Evolutionary conservation across 805 yeast genomes (phyloP).

Genomic region (Schwanniomyces pseudopolymorphus): DNA sequence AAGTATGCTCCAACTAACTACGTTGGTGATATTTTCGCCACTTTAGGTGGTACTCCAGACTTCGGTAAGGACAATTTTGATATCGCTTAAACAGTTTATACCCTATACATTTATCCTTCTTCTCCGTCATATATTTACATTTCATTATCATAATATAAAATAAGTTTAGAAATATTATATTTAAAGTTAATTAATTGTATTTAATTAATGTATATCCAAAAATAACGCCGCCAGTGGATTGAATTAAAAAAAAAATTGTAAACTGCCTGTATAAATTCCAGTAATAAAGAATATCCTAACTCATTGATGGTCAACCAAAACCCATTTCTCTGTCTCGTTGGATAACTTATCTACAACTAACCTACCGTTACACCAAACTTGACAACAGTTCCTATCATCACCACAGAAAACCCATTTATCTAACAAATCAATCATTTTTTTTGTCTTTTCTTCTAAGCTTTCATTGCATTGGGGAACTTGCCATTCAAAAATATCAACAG

Average conservation of each 20-base stretch:
- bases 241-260: no score
- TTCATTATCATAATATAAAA: no score
- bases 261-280: neutral
- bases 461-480: constrained; percentile 44
- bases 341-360: constrained; percentile 47
- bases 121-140: neutral
- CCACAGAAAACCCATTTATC: constrained; percentile 93
- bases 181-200: neutral
- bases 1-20: constrained; percentile 49
- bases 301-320: constrained; percentile 1
- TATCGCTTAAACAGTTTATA: neutral
- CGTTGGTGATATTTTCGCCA: constrained; percentile 59
- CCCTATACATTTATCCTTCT: neutral
- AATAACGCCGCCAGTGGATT: neutral
- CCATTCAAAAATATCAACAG: constrained; percentile 76
- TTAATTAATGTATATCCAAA: no score
- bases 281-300: neutral
- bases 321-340: constrained; percentile 1
- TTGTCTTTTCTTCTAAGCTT: constrained; percentile 6
- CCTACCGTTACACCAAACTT: constrained; percentile 83
- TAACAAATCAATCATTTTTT: constrained; percentile 54
- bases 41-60: constrained; percentile 48
- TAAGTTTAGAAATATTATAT: no score
- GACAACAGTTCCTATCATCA: constrained; percentile 82
- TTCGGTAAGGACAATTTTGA: constrained; percentile 31